Conservation (phyloP, 768 basidiomycete species). For the Mycena rosella region DNA sequence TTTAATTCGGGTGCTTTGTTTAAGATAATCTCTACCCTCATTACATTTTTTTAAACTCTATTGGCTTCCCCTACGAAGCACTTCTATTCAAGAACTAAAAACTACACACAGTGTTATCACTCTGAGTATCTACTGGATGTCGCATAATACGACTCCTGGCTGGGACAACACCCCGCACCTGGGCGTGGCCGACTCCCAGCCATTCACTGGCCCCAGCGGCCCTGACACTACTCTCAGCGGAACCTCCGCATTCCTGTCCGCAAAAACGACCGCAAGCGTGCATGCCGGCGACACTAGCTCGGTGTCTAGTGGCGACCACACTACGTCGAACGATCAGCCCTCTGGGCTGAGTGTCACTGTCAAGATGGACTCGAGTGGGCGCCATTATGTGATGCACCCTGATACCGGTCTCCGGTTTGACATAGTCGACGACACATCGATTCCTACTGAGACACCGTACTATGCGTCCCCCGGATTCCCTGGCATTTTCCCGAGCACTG, state of each 20-base stretch:
- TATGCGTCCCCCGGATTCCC: no score
- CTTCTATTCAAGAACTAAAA: not conserved
- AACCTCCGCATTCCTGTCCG: not conserved
- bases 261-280: not conserved
- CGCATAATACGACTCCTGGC: not conserved
- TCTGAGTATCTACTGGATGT: not conserved
- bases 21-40: not conserved
- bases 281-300: not conserved
- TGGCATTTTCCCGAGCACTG: not conserved
- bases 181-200: not conserved
- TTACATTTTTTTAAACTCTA: slow-evolving; percentile 6
- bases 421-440: not conserved
- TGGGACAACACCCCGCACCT: not conserved
- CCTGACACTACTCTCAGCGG: not conserved
- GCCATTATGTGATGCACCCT: slow-evolving; percentile 1
- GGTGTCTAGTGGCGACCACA: not conserved
- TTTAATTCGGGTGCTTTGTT: no score
- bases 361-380: not conserved
- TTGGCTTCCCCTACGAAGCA: not conserved
- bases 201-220: not conserved
- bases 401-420: not conserved
- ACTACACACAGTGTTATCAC: not conserved
- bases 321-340: not conserved
- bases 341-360: not conserved
- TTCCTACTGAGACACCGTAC: not conserved